Conservation (phyloP, 2,329 filamentous ascomycete genomes). For the Pestalotiopsis sp. region DNA sequence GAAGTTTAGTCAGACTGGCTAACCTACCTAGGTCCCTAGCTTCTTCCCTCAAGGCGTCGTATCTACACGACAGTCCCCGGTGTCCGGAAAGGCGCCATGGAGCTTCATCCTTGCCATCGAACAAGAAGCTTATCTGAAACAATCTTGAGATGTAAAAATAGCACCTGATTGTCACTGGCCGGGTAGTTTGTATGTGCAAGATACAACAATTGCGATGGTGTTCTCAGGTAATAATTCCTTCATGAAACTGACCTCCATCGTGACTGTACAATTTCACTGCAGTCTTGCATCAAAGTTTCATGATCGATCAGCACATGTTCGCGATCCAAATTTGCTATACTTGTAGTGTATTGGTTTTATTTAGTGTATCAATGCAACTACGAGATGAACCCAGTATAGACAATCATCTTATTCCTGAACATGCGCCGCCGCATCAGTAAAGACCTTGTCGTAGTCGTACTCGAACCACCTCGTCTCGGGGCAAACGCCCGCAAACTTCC, state of each 20-base stretch:
- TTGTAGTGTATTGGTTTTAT: no score
- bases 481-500: slow-evolving; percentile 57
- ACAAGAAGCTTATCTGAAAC: not conserved
- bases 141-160: not conserved
- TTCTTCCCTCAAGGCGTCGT: not conserved
- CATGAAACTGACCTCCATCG: no score
- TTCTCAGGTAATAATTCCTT: no score
- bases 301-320: no score
- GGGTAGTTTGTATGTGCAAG: not conserved
- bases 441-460: slow-evolving; percentile 52
- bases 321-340: no score
- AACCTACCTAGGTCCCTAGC: not conserved
- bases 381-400: no score
- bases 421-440: not conserved
- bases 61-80: not conserved
- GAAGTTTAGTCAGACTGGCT: not conserved
- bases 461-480: slow-evolving; percentile 56
- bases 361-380: no score
- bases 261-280: no score
- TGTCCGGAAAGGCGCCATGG: not conserved
- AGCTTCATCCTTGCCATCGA: not conserved
- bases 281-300: no score
- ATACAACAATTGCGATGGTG: not conserved
- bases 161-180: not conserved
- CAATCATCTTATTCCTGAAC: not conserved